A percentile compares a stretch with the other conserved stretches of the same genome.
Evolutionary conservation across 306 rosid species (phyloP).

Genomic region (Boehmeria nivea): DNA sequence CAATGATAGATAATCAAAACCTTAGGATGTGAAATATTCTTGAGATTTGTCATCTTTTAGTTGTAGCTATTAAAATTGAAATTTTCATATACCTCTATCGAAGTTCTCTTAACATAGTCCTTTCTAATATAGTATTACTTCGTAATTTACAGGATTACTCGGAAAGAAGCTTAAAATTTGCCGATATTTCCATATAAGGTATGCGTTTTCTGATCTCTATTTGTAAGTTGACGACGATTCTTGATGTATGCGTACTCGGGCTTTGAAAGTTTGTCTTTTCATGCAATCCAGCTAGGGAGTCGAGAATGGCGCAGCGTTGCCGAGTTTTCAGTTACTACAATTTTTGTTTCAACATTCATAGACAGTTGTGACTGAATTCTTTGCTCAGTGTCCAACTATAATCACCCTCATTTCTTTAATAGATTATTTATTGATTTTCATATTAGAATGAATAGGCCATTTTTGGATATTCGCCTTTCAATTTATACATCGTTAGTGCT

Average conservation of each 20-base stretch:
- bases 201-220: background rate
- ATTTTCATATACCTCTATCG: background rate
- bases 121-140: background rate
- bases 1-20: background rate
- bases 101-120: background rate
- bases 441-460: background rate
- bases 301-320: background rate
- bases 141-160: background rate
- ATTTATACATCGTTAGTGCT: too few species aligned
- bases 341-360: background rate
- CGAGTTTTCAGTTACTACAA: background rate
- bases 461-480: background rate
- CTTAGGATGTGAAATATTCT: too few species aligned
- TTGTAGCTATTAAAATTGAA: background rate
- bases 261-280: background rate
- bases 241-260: background rate
- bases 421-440: background rate
- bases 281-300: background rate
- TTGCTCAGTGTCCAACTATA: background rate
- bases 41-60: background rate
- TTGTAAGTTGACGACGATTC: background rate
- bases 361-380: background rate
- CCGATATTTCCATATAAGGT: background rate
- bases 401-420: background rate
- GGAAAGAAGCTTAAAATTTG: background rate